These are phyloP conservation scores for Nicotiana benthamiana DNA, from an alignment of 257 asterid species.

Conservation along the genomic window DNA sequence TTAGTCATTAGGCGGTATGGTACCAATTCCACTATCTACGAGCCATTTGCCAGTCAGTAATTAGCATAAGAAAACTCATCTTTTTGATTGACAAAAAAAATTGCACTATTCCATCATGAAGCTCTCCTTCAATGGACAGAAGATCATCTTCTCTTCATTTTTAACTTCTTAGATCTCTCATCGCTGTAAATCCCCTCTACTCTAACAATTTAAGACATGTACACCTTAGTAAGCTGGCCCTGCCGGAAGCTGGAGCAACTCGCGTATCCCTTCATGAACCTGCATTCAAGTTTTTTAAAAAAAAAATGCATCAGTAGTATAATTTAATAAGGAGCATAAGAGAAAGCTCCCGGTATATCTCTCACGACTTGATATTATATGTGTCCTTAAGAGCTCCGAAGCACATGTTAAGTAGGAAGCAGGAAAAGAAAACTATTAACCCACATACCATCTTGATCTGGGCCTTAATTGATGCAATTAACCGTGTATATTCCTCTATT, in stretches of 20 bases:
- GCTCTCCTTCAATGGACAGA: too few relatives aligned
- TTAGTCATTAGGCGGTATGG: too few relatives aligned
- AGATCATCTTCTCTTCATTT: not conserved
- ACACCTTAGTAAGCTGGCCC: conserved; percentile 5
- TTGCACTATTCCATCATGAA: too few relatives aligned
- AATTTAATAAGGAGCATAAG: not conserved
- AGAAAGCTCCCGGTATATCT: not conserved
- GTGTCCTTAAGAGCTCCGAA: not conserved
- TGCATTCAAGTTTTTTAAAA: conserved; percentile 27
- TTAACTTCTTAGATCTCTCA: not conserved
- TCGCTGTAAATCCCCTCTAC: not conserved
- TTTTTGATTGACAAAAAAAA: too few relatives aligned
- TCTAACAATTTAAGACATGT: not conserved
- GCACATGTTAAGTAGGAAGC: not conserved
- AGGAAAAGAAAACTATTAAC: not conserved
- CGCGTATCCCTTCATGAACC: conserved; percentile 74
- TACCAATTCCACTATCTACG: too few relatives aligned
- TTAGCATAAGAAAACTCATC: too few relatives aligned
- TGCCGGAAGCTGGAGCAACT: conserved; percentile 52
- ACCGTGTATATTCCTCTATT: conserved; percentile 64
- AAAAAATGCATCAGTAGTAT: not conserved
- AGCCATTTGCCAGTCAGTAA: too few relatives aligned
- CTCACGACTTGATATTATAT: not conserved
- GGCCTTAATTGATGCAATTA: conserved; percentile 70
- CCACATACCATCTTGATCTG: conserved; percentile 64